Conservation (phyloP, 2,329 filamentous ascomycete genomes). For the Cercospora zeina region DNA sequence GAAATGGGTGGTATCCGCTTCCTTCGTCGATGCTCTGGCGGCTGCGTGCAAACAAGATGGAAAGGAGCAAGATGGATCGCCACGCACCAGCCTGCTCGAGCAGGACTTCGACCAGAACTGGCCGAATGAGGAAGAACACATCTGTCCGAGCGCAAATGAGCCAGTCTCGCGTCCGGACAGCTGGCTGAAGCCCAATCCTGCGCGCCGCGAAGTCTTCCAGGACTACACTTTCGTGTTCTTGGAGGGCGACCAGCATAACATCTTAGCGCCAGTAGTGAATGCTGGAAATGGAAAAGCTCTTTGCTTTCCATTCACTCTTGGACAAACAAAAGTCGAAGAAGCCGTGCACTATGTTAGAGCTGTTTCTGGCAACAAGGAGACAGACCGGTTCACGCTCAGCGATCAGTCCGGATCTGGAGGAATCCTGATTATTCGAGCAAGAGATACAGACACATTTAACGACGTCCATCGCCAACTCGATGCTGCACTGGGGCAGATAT, state of each 20-base stretch:
- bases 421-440: conserved; percentile 75
- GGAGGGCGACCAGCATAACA: conserved; percentile 71
- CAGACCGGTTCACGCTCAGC: conserved; percentile 33
- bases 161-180: conserved; percentile 61
- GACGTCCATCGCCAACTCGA: conserved; percentile 54
- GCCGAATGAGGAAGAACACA: conserved; percentile 70
- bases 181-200: conserved; percentile 69
- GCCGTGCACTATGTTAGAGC: conserved; percentile 75
- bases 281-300: conserved; percentile 82
- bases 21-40: conserved; percentile 72
- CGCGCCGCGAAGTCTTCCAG: conserved; percentile 71
- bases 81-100: conserved; percentile 58
- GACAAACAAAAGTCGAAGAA: conserved; percentile 64
- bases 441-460: conserved; percentile 53
- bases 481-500: conserved; percentile 71
- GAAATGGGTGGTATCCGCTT: conserved; percentile 70
- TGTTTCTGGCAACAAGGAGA: conserved; percentile 72
- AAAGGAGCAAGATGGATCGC: conserved; percentile 29
- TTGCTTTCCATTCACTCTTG: conserved; percentile 60
- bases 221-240: conserved; percentile 90
- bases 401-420: conserved; percentile 48
- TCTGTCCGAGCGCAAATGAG: conserved; percentile 75
- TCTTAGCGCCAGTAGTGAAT: conserved; percentile 70
- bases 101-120: conserved; percentile 75
- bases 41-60: conserved; percentile 53